Evolutionary conservation across 305 asterid species (phyloP).

Genomic region (Fraxinus sp.): DNA sequence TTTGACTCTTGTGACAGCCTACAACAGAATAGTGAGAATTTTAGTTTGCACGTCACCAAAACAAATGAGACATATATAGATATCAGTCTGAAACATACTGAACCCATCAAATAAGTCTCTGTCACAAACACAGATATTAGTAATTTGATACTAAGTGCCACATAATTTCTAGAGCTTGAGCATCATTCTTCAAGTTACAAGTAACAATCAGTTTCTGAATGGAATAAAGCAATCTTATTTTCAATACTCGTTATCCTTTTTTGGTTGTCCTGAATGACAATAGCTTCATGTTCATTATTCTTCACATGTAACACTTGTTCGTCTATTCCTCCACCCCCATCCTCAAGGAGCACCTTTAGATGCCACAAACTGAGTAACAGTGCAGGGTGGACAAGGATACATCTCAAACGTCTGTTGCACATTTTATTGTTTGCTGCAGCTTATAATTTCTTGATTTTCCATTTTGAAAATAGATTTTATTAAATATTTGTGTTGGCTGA

Average conservation of each 20-base stretch:
- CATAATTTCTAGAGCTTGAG: slow-evolving; percentile 26
- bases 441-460: not conserved
- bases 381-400: not conserved
- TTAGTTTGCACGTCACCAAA: not conserved
- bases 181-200: slow-evolving; percentile 26
- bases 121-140: slow-evolving; percentile 16
- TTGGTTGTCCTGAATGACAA: not conserved
- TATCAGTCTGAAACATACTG: not conserved
- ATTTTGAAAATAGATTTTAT: not conserved
- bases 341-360: not conserved
- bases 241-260: not conserved
- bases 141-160: slow-evolving; percentile 22
- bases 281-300: not conserved
- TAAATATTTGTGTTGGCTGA: not conserved
- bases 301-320: not conserved
- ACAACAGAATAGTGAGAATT: slow-evolving; percentile 22
- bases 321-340: not conserved
- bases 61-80: not conserved
- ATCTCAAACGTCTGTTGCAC: not conserved
- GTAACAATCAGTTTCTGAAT: slow-evolving; percentile 15
- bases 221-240: slow-evolving; percentile 11
- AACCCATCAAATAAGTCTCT: not conserved
- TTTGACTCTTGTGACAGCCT: slow-evolving; percentile 90
- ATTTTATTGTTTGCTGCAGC: not conserved
- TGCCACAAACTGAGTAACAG: not conserved